These are phyloP conservation scores for Sordariomycetes sp. DNA, from an alignment of 2,329 filamentous ascomycete genomes.

Conservation along the genomic window DNA sequence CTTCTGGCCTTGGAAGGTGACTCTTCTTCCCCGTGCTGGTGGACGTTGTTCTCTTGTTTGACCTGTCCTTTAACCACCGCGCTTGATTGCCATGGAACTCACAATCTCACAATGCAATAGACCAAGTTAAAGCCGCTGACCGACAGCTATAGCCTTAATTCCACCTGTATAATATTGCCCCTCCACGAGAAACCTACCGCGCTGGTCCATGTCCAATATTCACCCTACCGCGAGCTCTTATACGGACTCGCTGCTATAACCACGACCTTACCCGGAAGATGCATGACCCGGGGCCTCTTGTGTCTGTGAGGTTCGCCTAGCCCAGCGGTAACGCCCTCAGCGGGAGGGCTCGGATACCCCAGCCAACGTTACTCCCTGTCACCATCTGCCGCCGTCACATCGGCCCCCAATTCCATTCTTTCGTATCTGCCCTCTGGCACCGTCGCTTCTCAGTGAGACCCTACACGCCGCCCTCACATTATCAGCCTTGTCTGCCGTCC, in stretches of 20 bases:
- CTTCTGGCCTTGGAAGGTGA: not conserved
- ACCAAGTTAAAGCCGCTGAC: not conserved
- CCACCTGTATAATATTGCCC: not conserved
- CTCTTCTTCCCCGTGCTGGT: too few species aligned
- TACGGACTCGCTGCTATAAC: not conserved
- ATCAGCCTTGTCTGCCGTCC: too few species aligned
- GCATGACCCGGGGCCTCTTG: too few species aligned
- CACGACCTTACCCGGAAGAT: too few species aligned
- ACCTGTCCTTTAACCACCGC: not conserved
- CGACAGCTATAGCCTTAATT: not conserved
- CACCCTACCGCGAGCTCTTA: not conserved
- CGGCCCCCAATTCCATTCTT: not conserved
- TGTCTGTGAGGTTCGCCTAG: not conserved
- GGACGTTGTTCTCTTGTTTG: too few species aligned
- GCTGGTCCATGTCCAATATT: not conserved
- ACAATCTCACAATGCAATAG: too few species aligned
- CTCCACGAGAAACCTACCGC: not conserved
- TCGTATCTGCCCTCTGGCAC: not conserved
- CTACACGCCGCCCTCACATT: not conserved
- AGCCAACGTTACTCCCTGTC: not conserved
- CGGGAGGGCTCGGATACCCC: not conserved
- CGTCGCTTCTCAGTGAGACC: not conserved
- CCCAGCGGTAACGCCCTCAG: not conserved
- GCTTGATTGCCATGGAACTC: not conserved
- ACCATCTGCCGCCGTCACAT: not conserved